phyloP scores from a whole-genome alignment of 768 basidiomycete species.

The Kwoniella europaea region DNA sequence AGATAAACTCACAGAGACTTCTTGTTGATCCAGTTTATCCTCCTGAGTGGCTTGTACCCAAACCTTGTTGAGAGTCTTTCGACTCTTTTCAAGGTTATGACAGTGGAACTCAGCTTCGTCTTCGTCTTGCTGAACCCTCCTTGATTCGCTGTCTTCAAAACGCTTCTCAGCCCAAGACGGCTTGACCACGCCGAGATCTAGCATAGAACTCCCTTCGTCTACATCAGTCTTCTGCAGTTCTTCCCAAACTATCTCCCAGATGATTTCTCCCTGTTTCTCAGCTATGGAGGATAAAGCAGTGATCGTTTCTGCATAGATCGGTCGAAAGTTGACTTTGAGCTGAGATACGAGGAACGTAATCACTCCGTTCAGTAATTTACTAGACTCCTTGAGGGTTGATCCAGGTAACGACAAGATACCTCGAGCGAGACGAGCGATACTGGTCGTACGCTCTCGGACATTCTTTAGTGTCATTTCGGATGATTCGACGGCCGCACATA shows the following conservation, averaged over 20 bases:
- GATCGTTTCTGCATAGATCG: conserved; percentile 82
- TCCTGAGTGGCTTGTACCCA: conserved; percentile 38
- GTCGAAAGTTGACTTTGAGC: conserved; percentile 89
- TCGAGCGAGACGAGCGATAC: conserved; percentile 72
- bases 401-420: conserved; percentile 33
- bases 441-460: conserved; percentile 79
- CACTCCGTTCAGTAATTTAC: conserved; percentile 12
- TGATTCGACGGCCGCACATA: conserved; percentile 78
- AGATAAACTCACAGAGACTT: conserved; percentile 61
- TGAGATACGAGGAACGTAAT: conserved; percentile 64
- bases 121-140: conserved; percentile 32
- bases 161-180: conserved; percentile 38
- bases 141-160: background rate
- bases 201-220: conserved; percentile 22
- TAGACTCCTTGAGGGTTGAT: background rate
- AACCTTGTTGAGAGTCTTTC: conserved; percentile 19
- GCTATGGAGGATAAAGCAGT: conserved; percentile 67
- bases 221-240: conserved; percentile 63
- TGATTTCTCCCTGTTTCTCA: conserved; percentile 68
- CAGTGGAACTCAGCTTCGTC: conserved; percentile 56
- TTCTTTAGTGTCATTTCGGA: conserved; percentile 77
- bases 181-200: conserved; percentile 30
- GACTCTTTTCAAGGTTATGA: conserved; percentile 48
- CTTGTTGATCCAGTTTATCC: conserved; percentile 58
- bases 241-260: conserved; percentile 73